phyloP scores from a whole-genome alignment of 129 eudicot genomes.

The Erigeron canadensis region DNA sequence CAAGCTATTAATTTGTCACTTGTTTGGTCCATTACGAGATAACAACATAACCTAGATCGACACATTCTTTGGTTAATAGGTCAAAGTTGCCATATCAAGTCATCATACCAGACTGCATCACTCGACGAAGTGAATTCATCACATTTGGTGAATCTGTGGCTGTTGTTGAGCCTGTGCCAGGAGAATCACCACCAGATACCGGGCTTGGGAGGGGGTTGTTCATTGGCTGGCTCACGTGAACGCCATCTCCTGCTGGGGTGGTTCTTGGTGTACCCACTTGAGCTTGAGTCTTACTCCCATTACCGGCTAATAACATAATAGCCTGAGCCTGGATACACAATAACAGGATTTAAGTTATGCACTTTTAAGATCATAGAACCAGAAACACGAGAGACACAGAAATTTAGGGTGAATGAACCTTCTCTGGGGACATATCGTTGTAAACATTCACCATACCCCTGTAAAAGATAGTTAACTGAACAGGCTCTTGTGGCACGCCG shows the following conservation, averaged over 20 bases:
- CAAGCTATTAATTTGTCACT: background rate
- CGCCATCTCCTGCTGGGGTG: conserved; percentile 29
- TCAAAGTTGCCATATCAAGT: background rate
- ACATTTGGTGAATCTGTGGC: conserved; percentile 35
- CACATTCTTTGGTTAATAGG: background rate
- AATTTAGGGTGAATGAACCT: conserved; percentile 38
- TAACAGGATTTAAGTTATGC: background rate
- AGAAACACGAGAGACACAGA: background rate
- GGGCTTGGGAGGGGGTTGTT: conserved; percentile 36
- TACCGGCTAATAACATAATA: conserved; percentile 73
- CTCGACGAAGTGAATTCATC: conserved; percentile 37
- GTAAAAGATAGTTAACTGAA: conserved; percentile 80
- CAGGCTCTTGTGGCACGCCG: conserved; percentile 18
- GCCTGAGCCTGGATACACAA: conserved; percentile 60
- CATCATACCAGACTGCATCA: conserved; percentile 32
- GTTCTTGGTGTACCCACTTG: conserved; percentile 35
- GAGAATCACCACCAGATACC: conserved; percentile 27
- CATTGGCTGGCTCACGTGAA: conserved; percentile 32
- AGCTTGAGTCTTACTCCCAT: conserved; percentile 35
- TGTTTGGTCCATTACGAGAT: background rate
- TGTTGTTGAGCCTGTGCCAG: background rate
- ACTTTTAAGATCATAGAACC: background rate
- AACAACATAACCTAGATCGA: background rate
- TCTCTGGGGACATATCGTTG: conserved; percentile 72
- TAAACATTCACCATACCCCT: conserved; percentile 68